A percentile compares a stretch with the other conserved stretches of the same genome.
Evolutionary conservation across 345 rosid species (phyloP).

Genomic region (Microcos paniculata): DNA sequence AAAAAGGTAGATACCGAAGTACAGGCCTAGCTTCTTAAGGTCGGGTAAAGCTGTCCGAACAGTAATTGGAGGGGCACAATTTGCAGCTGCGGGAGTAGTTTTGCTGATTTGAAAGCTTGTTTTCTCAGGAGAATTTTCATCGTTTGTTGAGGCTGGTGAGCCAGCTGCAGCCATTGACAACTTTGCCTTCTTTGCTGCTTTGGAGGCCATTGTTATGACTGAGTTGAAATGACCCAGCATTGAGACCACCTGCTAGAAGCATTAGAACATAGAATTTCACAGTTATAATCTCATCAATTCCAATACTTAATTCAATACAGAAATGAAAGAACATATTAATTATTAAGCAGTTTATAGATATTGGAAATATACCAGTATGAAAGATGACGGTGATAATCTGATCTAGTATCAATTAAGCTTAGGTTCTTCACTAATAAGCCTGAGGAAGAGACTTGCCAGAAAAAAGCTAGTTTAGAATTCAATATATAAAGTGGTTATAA

Average conservation of each 20-base stretch:
- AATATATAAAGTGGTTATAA: constrained; percentile 8
- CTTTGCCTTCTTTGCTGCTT: constrained; percentile 7
- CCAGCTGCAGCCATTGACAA: constrained; percentile 5
- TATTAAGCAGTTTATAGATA: neutral
- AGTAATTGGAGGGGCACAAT: neutral
- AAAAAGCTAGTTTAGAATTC: neutral
- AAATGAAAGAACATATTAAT: no score
- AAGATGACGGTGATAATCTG: neutral
- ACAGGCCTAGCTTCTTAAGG: constrained; percentile 1
- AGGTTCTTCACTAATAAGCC: neutral
- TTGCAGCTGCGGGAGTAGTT: neutral
- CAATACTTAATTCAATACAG: no score
- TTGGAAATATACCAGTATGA: neutral
- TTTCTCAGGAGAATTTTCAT: neutral
- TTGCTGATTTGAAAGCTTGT: neutral
- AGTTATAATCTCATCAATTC: neutral
- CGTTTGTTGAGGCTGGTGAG: neutral
- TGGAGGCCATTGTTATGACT: neutral
- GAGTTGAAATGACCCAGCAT: constrained; percentile 2
- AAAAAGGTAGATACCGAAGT: constrained; percentile 10
- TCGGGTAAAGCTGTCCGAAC: neutral
- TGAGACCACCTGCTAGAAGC: constrained; percentile 2
- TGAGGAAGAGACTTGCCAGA: neutral
- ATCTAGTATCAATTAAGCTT: neutral
- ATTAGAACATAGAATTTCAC: neutral